phyloP scores from a whole-genome alignment of 768 basidiomycete species.

The Leccinum subgranulosum region DNA sequence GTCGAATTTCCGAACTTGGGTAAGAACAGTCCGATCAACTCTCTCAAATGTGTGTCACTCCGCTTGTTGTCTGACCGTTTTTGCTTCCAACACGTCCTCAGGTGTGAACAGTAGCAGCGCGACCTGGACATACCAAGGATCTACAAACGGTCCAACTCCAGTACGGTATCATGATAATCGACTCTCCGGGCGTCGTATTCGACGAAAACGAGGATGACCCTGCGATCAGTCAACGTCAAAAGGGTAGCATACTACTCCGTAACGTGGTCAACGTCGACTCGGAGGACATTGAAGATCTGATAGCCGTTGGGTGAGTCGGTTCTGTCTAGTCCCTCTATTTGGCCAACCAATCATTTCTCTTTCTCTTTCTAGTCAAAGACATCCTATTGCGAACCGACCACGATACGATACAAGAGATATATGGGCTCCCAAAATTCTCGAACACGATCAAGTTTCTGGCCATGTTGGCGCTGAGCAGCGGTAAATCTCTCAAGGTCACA shows the following conservation, averaged over 20 bases:
- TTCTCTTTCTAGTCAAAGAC: conserved; percentile 65
- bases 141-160: conserved; percentile 91
- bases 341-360: background rate
- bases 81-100: conserved; percentile 23
- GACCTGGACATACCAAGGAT: conserved; percentile 91
- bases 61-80: background rate
- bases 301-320: conserved; percentile 70
- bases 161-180: conserved; percentile 87
- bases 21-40: conserved; percentile 93
- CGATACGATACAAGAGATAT: conserved; percentile 76
- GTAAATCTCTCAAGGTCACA: conserved; percentile 76
- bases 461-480: conserved; percentile 80
- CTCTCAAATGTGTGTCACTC: conserved; percentile 61
- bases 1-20: conserved; percentile 98
- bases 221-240: conserved; percentile 43
- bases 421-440: conserved; percentile 73
- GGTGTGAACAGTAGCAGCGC: conserved; percentile 93
- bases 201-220: conserved; percentile 66
- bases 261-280: conserved; percentile 89
- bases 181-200: conserved; percentile 97
- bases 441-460: conserved; percentile 83
- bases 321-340: background rate
- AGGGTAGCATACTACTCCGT: too few relatives aligned
- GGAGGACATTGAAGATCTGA: conserved; percentile 90
- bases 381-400: conserved; percentile 72